phyloP scores from a whole-genome alignment of 805 yeast genomes.

The Pichia scutulata region DNA sequence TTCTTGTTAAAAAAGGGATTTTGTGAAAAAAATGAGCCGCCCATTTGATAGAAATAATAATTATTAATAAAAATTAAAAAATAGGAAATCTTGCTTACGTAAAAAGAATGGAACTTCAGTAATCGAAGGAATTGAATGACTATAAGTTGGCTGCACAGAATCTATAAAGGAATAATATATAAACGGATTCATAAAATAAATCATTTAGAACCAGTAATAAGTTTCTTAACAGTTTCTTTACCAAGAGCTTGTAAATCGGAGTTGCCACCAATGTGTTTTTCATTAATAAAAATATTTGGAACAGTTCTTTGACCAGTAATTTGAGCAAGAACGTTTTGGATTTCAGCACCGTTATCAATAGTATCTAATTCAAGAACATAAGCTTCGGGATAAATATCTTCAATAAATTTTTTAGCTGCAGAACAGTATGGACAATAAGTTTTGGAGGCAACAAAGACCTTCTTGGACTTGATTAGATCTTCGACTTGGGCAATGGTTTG shows the following conservation, averaged over 20 bases:
- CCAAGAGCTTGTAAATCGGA: slow-evolving; percentile 74
- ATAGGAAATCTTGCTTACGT: neutral
- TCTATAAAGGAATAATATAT: neutral
- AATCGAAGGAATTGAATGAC: neutral
- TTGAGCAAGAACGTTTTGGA: slow-evolving; percentile 70
- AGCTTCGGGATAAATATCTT: slow-evolving; percentile 37
- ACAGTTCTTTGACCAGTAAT: slow-evolving; percentile 89
- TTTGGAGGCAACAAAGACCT: slow-evolving; percentile 76
- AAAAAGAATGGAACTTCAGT: neutral
- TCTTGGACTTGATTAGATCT: slow-evolving; percentile 53
- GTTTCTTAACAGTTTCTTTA: slow-evolving; percentile 16
- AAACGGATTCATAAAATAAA: neutral
- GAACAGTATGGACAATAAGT: slow-evolving; percentile 63
- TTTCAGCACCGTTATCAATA: slow-evolving; percentile 62
- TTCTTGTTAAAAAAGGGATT: neutral
- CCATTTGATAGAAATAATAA: too few species aligned
- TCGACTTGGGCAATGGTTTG: slow-evolving; percentile 52
- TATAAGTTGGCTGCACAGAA: too few species aligned
- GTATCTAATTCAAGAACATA: slow-evolving; percentile 47
- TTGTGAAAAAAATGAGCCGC: neutral
- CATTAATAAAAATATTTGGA: slow-evolving; percentile 85
- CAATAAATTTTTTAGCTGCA: slow-evolving; percentile 40
- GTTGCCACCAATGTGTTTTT: slow-evolving; percentile 94
- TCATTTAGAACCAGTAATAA: neutral
- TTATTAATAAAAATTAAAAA: too few species aligned